phyloP scores from a whole-genome alignment of 2,329 filamentous ascomycete species.

The Cercospora sesami region DNA sequence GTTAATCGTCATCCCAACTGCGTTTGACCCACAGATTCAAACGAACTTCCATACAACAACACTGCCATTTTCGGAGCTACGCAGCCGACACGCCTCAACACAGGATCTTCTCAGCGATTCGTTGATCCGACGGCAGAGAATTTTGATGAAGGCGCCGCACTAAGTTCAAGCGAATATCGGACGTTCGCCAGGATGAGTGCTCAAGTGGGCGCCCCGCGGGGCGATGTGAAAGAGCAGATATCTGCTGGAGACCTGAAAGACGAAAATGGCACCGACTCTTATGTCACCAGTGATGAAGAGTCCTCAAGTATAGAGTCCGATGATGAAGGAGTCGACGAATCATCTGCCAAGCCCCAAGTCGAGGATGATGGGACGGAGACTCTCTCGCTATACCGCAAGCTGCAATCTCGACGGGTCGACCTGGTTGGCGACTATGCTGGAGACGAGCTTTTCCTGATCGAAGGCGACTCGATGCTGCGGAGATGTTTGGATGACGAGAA shows the following conservation, averaged over 20 bases:
- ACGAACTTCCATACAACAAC: constrained; percentile 7
- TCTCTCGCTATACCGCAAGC: constrained; percentile 42
- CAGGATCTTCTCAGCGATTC: neutral
- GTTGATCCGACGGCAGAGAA: neutral
- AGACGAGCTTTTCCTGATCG: constrained; percentile 69
- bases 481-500: constrained; percentile 62
- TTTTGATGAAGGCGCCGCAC: neutral
- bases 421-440: constrained; percentile 75
- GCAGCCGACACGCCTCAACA: neutral
- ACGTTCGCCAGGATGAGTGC: constrained; percentile 10
- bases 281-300: neutral
- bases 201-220: constrained; percentile 3
- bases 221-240: neutral
- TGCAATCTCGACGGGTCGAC: constrained; percentile 56
- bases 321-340: constrained; percentile 4
- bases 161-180: neutral
- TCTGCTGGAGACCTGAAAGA: neutral
- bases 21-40: constrained; percentile 4
- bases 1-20: constrained; percentile 7
- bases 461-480: constrained; percentile 70
- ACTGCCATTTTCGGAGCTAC: neutral
- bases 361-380: constrained; percentile 6
- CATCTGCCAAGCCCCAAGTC: neutral
- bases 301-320: constrained; percentile 7
- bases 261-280: neutral